These are phyloP conservation scores for Herpetomonas muscarum DNA, from an alignment of 208 protist genomes.

Conservation along the genomic window DNA sequence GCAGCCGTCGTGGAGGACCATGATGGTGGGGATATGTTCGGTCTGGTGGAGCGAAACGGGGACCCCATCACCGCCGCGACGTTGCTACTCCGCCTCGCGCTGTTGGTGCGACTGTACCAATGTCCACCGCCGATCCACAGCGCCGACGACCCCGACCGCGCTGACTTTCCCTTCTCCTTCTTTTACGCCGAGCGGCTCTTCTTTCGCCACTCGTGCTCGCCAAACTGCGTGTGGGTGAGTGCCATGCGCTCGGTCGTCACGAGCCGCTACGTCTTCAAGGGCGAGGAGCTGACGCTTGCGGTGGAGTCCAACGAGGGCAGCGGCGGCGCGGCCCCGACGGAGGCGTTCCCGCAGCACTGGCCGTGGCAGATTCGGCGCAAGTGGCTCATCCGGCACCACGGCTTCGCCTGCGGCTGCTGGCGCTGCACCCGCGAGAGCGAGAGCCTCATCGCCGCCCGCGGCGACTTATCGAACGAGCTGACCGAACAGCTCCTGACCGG, in stretches of 20 bases:
- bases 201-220: slow-evolving; percentile 51
- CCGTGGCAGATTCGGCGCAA: slow-evolving; percentile 43
- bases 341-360: slow-evolving; percentile 42
- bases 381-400: slow-evolving; percentile 38
- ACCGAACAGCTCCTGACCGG: slow-evolving; percentile 40
- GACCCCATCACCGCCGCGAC: background rate
- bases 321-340: background rate
- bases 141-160: slow-evolving; percentile 6
- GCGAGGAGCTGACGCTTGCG: slow-evolving; percentile 46
- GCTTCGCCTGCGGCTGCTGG: slow-evolving; percentile 30
- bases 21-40: background rate
- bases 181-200: slow-evolving; percentile 27
- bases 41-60: background rate
- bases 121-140: slow-evolving; percentile 18
- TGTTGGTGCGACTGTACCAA: slow-evolving; percentile 4
- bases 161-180: slow-evolving; percentile 15
- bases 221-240: slow-evolving; percentile 46
- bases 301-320: slow-evolving; percentile 8
- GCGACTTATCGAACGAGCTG: slow-evolving; percentile 33
- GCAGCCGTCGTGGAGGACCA: background rate
- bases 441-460: slow-evolving; percentile 24
- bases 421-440: slow-evolving; percentile 33
- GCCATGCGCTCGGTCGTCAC: slow-evolving; percentile 23
- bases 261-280: slow-evolving; percentile 41
- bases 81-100: background rate